Evolutionary conservation across 768 basidiomycete genomes (phyloP).

Genomic region (Hemileccinum rubropunctum): DNA sequence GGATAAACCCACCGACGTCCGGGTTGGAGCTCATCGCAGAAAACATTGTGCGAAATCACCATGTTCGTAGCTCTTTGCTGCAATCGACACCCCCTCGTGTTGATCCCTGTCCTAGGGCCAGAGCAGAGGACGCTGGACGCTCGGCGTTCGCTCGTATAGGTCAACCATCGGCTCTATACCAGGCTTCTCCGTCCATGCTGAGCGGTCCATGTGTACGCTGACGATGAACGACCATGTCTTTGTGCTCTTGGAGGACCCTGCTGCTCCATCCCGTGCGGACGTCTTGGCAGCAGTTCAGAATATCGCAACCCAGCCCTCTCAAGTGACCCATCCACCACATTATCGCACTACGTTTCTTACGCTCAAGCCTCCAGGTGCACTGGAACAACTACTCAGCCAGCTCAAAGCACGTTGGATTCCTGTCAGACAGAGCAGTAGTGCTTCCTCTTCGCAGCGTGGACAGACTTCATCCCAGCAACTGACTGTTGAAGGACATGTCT

Average conservation of each 20-base stretch:
- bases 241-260: constrained; percentile 73
- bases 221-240: constrained; percentile 82
- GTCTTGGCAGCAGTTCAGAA: constrained; percentile 30
- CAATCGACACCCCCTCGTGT: constrained; percentile 15
- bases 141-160: constrained; percentile 71
- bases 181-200: constrained; percentile 48
- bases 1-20: constrained; percentile 77
- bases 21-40: constrained; percentile 66
- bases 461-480: constrained; percentile 60
- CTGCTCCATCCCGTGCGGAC: constrained; percentile 66
- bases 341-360: constrained; percentile 78
- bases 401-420: constrained; percentile 75
- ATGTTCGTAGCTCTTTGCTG: constrained; percentile 38
- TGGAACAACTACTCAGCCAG: constrained; percentile 73
- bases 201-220: constrained; percentile 71
- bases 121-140: constrained; percentile 61
- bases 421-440: constrained; percentile 49
- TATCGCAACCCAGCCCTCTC: neutral
- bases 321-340: constrained; percentile 41
- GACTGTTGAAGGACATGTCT: constrained; percentile 71
- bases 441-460: constrained; percentile 39
- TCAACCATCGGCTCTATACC: constrained; percentile 62
- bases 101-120: constrained; percentile 45
- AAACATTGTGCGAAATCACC: constrained; percentile 70
- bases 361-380: constrained; percentile 65